These are phyloP conservation scores for Wickerhamia fluorescens DNA, from an alignment of 805 yeast species.

Conservation along the genomic window DNA sequence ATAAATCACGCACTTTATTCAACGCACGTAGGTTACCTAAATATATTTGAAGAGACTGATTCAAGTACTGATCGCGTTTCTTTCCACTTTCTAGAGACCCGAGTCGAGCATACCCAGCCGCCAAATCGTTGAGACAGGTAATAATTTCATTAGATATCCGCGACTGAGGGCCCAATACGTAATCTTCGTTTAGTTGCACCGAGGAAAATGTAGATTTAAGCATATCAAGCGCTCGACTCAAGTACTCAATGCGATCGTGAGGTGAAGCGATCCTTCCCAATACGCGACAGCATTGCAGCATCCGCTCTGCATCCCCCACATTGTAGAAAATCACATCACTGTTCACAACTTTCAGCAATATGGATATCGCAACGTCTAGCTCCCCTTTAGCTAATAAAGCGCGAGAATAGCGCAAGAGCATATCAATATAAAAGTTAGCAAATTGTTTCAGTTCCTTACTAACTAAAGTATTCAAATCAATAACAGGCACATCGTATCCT, in stretches of 20 bases:
- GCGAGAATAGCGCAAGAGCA: conserved; percentile 33
- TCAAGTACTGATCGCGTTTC: conserved; percentile 8
- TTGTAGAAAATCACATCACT: conserved; percentile 30
- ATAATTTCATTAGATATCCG: conserved; percentile 33
- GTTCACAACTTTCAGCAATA: conserved; percentile 23
- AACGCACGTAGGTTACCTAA: conserved; percentile 26
- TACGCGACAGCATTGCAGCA: conserved; percentile 33
- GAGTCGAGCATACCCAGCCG: conserved; percentile 21
- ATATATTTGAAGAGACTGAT: conserved; percentile 28
- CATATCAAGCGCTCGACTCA: conserved; percentile 28
- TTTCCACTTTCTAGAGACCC: conserved; percentile 1
- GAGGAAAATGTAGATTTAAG: conserved; percentile 21
- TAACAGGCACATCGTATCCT: conserved; percentile 27
- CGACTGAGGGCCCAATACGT: conserved; percentile 18
- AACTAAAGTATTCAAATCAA: conserved; percentile 24
- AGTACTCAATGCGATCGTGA: conserved; percentile 16
- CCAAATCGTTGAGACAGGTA: conserved; percentile 25
- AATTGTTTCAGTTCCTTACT: conserved; percentile 22
- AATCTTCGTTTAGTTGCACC: conserved; percentile 17
- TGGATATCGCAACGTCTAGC: conserved; percentile 20
- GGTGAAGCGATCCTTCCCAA: conserved; percentile 19
- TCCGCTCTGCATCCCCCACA: conserved; percentile 34
- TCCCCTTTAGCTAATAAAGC: conserved; percentile 36
- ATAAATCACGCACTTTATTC: conserved; percentile 10
- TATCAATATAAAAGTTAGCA: conserved; percentile 37